A percentile compares a stretch with the other conserved stretches of the same genome.
Evolutionary conservation across 257 asterid genomes (phyloP).

Genomic region (Parsonsia alboflavescens): DNA sequence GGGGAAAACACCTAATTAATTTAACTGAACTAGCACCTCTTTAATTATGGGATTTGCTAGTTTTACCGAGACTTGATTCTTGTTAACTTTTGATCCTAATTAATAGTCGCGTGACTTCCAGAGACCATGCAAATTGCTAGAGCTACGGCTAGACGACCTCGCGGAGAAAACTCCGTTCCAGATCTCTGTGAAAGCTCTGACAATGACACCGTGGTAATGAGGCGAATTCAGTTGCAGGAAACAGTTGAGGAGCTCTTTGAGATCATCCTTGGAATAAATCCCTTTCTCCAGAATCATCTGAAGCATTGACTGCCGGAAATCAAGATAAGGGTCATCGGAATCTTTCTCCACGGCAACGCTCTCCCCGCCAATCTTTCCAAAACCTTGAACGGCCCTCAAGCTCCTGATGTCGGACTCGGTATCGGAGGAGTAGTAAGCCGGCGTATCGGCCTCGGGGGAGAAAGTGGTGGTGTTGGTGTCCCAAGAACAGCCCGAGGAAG

Average conservation of each 20-base stretch:
- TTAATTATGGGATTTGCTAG: neutral
- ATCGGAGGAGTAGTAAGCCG: slow-evolving; percentile 32
- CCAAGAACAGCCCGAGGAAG: slow-evolving; percentile 51
- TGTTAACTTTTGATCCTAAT: slow-evolving; percentile 11
- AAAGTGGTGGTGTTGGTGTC: slow-evolving; percentile 49
- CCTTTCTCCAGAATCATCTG: slow-evolving; percentile 85
- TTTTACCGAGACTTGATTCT: neutral
- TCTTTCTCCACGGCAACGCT: slow-evolving; percentile 89
- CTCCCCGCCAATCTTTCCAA: slow-evolving; percentile 56
- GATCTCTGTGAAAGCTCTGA: slow-evolving; percentile 78
- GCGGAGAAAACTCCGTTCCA: slow-evolving; percentile 66
- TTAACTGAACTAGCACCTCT: neutral
- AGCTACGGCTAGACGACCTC: slow-evolving; percentile 1
- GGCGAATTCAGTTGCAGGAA: slow-evolving; percentile 85
- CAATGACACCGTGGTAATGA: slow-evolving; percentile 65
- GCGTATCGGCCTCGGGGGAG: slow-evolving; percentile 27
- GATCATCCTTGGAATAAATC: slow-evolving; percentile 66
- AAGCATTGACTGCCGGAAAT: slow-evolving; percentile 85
- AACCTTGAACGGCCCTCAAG: slow-evolving; percentile 57
- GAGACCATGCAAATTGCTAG: slow-evolving; percentile 27
- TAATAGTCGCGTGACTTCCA: slow-evolving; percentile 37
- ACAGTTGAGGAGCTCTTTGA: slow-evolving; percentile 68
- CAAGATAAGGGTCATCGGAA: slow-evolving; percentile 78
- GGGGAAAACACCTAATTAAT: neutral
- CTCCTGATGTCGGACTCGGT: slow-evolving; percentile 40